A percentile compares a stretch with the other conserved stretches of the same genome.
Evolutionary conservation across 106 monocot genomes (phyloP).

Genomic region (Triglochin maritima): DNA sequence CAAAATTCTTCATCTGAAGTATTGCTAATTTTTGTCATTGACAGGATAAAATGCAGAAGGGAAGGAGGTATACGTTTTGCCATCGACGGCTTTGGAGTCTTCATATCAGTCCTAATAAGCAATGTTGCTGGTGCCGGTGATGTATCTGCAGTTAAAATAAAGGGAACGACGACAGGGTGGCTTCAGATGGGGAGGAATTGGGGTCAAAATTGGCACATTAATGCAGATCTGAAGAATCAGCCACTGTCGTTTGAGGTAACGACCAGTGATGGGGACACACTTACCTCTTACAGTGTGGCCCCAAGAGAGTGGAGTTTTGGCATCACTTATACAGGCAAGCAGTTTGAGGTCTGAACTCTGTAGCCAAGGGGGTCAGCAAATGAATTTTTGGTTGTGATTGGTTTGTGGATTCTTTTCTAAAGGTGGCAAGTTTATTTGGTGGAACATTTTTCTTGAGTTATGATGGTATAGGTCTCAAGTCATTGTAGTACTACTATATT

Average conservation of each 20-base stretch:
- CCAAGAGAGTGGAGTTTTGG: conserved; percentile 72
- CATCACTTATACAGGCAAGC: conserved; percentile 65
- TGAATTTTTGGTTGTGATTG: too few relatives aligned
- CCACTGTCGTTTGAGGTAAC: conserved; percentile 89
- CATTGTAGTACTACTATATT: too few relatives aligned
- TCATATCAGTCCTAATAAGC: conserved; percentile 64
- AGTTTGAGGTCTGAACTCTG: conserved; percentile 28
- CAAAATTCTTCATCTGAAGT: neutral
- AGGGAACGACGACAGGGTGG: conserved; percentile 73
- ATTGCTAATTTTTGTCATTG: neutral
- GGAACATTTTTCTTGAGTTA: too few relatives aligned
- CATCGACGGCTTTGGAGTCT: conserved; percentile 58
- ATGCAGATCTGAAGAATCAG: conserved; percentile 58
- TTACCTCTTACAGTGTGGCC: conserved; percentile 69
- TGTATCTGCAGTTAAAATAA: conserved; percentile 74
- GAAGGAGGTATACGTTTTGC: conserved; percentile 72
- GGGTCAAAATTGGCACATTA: conserved; percentile 97
- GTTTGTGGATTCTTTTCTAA: too few relatives aligned
- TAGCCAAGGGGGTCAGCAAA: too few relatives aligned
- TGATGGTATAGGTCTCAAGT: too few relatives aligned
- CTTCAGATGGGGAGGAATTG: conserved; percentile 83
- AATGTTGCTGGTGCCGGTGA: conserved; percentile 89
- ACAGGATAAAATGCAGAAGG: conserved; percentile 73
- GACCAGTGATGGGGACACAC: conserved; percentile 45
- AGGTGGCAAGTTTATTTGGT: too few relatives aligned